Percentiles rank a stretch among this genome's conserved stretches.
Evolutionary conservation across 2,329 filamentous ascomycete genomes (phyloP).

Genomic region (Escovopsis sp.): DNA sequence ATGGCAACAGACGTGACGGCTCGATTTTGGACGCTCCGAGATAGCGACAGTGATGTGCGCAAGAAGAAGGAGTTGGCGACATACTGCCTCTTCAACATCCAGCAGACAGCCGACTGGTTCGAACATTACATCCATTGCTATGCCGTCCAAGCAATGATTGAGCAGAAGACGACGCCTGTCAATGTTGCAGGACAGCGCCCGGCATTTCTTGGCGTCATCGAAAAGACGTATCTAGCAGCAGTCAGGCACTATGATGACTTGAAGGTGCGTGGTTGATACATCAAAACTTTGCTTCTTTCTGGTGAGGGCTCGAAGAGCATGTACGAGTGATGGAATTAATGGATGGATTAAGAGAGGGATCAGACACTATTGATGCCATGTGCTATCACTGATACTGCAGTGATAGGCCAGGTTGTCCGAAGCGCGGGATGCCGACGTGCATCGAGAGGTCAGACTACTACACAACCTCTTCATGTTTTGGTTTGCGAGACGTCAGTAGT

Average conservation of each 20-base stretch:
- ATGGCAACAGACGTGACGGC: constrained; percentile 21
- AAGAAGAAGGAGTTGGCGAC: constrained; percentile 19
- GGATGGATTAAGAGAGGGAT: too few relatives aligned
- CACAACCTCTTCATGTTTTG: constrained; percentile 27
- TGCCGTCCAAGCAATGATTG: constrained; percentile 15
- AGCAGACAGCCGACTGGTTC: constrained; percentile 19
- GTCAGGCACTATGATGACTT: constrained; percentile 12
- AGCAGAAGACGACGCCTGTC: constrained; percentile 4
- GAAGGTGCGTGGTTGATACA: constrained; percentile 8
- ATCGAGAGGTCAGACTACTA: constrained; percentile 22
- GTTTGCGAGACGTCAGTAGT: constrained; percentile 31
- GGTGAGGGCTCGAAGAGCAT: not conserved
- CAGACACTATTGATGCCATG: not conserved
- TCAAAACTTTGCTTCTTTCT: not conserved
- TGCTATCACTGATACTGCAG: not conserved
- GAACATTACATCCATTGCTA: constrained; percentile 20
- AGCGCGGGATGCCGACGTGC: constrained; percentile 2
- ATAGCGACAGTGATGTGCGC: constrained; percentile 10
- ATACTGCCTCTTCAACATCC: constrained; percentile 27
- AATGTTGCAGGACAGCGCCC: not conserved
- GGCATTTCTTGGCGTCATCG: constrained; percentile 5
- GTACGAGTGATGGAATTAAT: too few relatives aligned
- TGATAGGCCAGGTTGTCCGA: not conserved
- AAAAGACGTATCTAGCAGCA: constrained; percentile 10
- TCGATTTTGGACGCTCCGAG: constrained; percentile 23